Evolutionary conservation across 495 filamentous ascomycete genomes (phyloP), one percentile per base, ranked within the genome.

Genomic region (Hypoxylon fuscum): DNA sequence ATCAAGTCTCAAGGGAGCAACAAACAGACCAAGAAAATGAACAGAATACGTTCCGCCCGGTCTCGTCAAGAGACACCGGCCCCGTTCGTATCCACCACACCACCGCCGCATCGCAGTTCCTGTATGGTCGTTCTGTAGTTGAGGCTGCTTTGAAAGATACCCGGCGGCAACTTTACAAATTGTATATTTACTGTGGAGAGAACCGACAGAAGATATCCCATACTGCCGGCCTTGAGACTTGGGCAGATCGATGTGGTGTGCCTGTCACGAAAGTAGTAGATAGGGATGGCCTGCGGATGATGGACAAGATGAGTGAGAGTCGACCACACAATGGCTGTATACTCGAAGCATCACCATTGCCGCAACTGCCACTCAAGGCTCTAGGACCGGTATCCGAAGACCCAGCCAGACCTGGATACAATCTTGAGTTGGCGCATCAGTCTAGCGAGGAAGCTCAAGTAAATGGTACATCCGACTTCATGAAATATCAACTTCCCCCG

Each of bases 301-400:
- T 98, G 72, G 90, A 96, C 70, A 93, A 90, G 72, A 90, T 96
- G 88, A 87, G 87, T 60, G 79, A 76, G 12, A 86, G 87, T n/a
- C 82, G 95, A 51, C 91, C 93, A 27, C 95, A 98, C 71, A 98
- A 97, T 72, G 89, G 94, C 50, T 92, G 88, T 68, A 78, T 98
- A 34, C 83, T 98, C 21, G 95, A 98, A 74, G 87, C 88, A 18
- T 96, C 93, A 0, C 90, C 89, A 7, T 74, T 98, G 21, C 92
- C 91, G 0, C 85, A 87, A 61, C 77, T 86, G 0, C 93, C 94
- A 1, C 77, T 96, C 17, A 79, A 77, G 21, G 70, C 79, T 17
- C 76, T 97, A 14, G 80, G 77, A 23, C 51, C 70, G 2, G 74
- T 87, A 11, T 55, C 72, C 0, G 70, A 77, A 17, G 62, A 74